phyloP scores from a whole-genome alignment of 1,284 basidiomycete species.

The Trametes polyzona region DNA sequence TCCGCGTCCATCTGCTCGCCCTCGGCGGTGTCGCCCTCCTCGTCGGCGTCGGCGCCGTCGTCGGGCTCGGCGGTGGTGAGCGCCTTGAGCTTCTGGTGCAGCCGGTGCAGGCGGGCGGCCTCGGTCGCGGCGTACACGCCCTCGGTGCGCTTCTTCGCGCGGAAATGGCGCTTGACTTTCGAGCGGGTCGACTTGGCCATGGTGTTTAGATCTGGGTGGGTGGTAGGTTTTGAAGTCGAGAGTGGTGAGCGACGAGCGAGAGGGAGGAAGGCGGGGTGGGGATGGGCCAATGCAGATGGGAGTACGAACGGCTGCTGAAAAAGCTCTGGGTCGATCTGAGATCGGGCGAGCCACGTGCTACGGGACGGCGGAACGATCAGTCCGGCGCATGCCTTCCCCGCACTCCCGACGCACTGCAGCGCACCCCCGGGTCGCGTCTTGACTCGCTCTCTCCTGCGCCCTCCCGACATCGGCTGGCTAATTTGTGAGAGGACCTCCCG shows the following conservation, averaged over 20 bases:
- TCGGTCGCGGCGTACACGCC: constrained; percentile 86
- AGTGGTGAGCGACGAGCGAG: not conserved
- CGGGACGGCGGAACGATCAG: constrained; percentile 9
- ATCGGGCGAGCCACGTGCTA: constrained; percentile 19
- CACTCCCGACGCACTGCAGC: not conserved
- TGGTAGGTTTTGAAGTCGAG: not conserved
- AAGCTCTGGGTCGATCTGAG: constrained; percentile 23
- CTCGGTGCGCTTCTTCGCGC: constrained; percentile 83
- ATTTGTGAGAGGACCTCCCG: too few species aligned
- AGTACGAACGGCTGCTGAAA: constrained; percentile 11
- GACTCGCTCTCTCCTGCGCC: constrained; percentile 7
- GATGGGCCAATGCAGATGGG: not conserved
- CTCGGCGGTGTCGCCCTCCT: constrained; percentile 36
- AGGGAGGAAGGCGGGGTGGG: not conserved
- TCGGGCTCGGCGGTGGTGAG: constrained; percentile 42
- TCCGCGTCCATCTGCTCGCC: constrained; percentile 35
- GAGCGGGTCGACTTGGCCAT: constrained; percentile 96
- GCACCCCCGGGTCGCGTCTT: not conserved
- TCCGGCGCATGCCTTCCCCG: constrained; percentile 1
- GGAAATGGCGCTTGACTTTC: constrained; percentile 85
- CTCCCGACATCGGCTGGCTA: too few species aligned
- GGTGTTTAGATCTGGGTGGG: constrained; percentile 15
- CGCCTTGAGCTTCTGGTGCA: constrained; percentile 71
- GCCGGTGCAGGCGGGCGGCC: constrained; percentile 81
- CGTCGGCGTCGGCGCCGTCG: constrained; percentile 43